Conservation (phyloP, 139 green algal genomes). For the Chlamydomonas sp. region DNA sequence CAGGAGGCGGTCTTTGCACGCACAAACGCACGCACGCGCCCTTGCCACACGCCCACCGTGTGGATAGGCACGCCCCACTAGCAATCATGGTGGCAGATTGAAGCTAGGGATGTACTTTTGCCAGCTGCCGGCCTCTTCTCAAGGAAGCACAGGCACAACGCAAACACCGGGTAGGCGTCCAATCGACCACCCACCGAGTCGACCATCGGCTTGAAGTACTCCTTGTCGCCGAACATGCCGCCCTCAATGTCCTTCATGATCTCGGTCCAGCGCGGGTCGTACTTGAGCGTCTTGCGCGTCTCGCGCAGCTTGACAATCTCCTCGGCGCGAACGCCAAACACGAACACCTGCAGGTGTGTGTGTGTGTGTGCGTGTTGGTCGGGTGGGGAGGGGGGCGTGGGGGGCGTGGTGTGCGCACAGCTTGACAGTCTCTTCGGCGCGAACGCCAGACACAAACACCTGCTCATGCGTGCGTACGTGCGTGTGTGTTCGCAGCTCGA, state of each 20-base stretch:
- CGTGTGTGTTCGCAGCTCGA: conserved; percentile 57
- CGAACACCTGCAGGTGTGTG: too few relatives aligned
- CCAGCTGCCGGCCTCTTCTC: too few relatives aligned
- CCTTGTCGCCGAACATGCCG: conserved; percentile 84
- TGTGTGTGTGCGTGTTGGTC: too few relatives aligned
- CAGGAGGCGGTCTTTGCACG: too few relatives aligned
- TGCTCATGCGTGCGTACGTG: too few relatives aligned
- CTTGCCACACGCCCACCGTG: neutral
- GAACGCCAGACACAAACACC: conserved; percentile 84
- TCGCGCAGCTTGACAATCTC: conserved; percentile 65
- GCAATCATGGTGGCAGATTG: too few relatives aligned
- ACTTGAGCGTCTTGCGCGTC: conserved; percentile 80
- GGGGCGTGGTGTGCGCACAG: too few relatives aligned
- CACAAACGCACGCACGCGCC: too few relatives aligned
- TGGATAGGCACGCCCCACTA: neutral
- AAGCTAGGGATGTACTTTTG: too few relatives aligned
- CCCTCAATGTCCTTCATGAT: conserved; percentile 55
- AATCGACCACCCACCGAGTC: too few relatives aligned
- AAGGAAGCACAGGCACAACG: conserved; percentile 8
- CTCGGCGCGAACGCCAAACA: conserved; percentile 67
- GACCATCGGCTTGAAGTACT: conserved; percentile 90
- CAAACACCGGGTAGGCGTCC: conserved; percentile 81
- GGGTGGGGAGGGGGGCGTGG: too few relatives aligned
- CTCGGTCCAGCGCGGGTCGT: conserved; percentile 52
- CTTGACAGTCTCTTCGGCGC: conserved; percentile 48